Conservation (phyloP, 805 yeast species). For the Candida sanyiensis region DNA sequence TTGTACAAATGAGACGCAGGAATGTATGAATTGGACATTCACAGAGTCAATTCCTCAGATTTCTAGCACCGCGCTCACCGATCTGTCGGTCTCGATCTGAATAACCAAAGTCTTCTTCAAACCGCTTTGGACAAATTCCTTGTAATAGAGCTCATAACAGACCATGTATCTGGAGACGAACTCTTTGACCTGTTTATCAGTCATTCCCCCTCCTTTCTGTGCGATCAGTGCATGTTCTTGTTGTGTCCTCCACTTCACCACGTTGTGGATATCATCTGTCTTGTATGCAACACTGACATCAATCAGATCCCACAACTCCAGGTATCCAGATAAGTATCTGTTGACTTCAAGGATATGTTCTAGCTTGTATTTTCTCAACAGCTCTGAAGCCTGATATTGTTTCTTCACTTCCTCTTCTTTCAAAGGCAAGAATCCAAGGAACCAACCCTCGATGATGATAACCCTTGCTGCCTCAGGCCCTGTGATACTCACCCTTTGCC, state of each 20-base stretch:
- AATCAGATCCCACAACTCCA: slow-evolving; percentile 48
- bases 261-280: slow-evolving; percentile 54
- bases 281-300: slow-evolving; percentile 57
- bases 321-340: slow-evolving; percentile 44
- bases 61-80: slow-evolving; percentile 8
- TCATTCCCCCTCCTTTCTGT: slow-evolving; percentile 69
- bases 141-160: slow-evolving; percentile 65
- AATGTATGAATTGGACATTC: too few relatives aligned
- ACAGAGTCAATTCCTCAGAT: too few relatives aligned
- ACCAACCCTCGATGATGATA: slow-evolving; percentile 91
- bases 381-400: slow-evolving; percentile 17
- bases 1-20: too few relatives aligned
- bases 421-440: slow-evolving; percentile 62
- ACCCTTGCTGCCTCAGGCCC: slow-evolving; percentile 42
- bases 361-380: slow-evolving; percentile 26
- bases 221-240: slow-evolving; percentile 58
- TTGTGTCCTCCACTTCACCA: slow-evolving; percentile 69
- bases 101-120: slow-evolving; percentile 18
- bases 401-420: slow-evolving; percentile 21
- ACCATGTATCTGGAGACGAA: slow-evolving; percentile 89
- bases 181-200: slow-evolving; percentile 54
- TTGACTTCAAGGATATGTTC: slow-evolving; percentile 41
- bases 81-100: slow-evolving; percentile 16
- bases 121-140: slow-evolving; percentile 32
- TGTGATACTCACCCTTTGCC: slow-evolving; percentile 32